Percentiles rank a stretch among this genome's conserved stretches.
phyloP scores from a whole-genome alignment of 73 alveolate species.

The Symbiodinium natans region DNA sequence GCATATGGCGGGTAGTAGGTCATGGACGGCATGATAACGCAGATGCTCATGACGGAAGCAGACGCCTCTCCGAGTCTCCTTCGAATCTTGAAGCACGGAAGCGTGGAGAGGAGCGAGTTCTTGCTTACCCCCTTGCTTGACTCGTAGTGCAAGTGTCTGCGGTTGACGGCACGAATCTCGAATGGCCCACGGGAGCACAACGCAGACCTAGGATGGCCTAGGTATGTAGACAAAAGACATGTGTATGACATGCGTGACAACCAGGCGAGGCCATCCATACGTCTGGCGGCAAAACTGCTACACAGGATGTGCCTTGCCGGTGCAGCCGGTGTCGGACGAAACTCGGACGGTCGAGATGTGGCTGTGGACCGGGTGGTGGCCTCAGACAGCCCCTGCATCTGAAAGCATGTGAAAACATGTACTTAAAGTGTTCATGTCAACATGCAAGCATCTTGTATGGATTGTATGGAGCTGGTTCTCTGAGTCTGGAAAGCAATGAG shows the following conservation, averaged over 20 bases:
- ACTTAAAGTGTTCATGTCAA: too few relatives aligned
- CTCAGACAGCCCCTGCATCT: not conserved
- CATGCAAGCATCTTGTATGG: too few relatives aligned
- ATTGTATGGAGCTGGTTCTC: too few relatives aligned
- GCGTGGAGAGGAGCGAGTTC: not conserved
- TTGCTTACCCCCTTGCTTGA: not conserved
- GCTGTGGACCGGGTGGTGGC: not conserved
- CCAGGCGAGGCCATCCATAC: too few relatives aligned
- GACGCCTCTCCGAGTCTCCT: not conserved
- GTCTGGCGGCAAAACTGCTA: too few relatives aligned
- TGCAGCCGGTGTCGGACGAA: not conserved
- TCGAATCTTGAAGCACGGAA: not conserved
- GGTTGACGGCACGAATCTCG: too few relatives aligned
- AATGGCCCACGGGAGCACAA: too few relatives aligned
- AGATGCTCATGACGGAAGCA: not conserved
- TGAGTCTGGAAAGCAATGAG: too few relatives aligned
- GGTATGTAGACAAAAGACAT: too few relatives aligned
- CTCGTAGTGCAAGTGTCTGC: constrained; percentile 26
- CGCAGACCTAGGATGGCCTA: too few relatives aligned
- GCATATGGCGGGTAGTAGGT: constrained; percentile 6
- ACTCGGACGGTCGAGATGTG: constrained; percentile 10
- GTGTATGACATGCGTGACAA: too few relatives aligned
- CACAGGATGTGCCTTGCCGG: not conserved
- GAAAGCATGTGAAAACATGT: too few relatives aligned
- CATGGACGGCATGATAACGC: constrained; percentile 5